Evolutionary conservation across 768 basidiomycete species (phyloP).

Genomic region (Plicaturopsis crispa): DNA sequence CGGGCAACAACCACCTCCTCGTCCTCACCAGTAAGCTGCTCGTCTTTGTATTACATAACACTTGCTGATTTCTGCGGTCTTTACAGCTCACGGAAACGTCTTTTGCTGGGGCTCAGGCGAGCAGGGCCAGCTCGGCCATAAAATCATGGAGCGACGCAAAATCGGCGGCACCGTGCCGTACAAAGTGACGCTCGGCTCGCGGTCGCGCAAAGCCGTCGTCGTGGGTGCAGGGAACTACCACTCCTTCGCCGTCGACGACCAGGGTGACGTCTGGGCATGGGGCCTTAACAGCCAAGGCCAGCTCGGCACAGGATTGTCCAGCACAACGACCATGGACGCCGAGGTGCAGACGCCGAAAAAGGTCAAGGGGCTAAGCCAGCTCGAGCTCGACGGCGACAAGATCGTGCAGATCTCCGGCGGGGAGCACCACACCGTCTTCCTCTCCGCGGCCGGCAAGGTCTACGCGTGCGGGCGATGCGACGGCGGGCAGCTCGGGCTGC

Average conservation of each 20-base stretch:
- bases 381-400: conserved; percentile 48
- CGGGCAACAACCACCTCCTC: conserved; percentile 85
- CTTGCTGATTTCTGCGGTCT: too few relatives aligned
- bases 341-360: conserved; percentile 58
- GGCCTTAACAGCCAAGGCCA: conserved; percentile 92
- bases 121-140: conserved; percentile 86
- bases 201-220: conserved; percentile 54
- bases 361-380: conserved; percentile 56
- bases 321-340: conserved; percentile 35
- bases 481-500: conserved; percentile 74
- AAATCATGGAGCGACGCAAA: conserved; percentile 81
- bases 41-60: too few relatives aligned
- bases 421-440: conserved; percentile 86
- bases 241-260: conserved; percentile 84
- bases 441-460: conserved; percentile 76
- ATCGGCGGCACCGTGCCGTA: conserved; percentile 87
- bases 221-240: conserved; percentile 81
- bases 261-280: conserved; percentile 88
- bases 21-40: too few relatives aligned
- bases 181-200: conserved; percentile 67
- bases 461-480: conserved; percentile 84
- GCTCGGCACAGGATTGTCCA: conserved; percentile 50
- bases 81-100: conserved; percentile 77
- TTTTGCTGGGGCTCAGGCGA: conserved; percentile 90
- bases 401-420: conserved; percentile 77